Conservation (phyloP, 2,329 filamentous ascomycete species). For the Calonectria pseudoturangicola region DNA sequence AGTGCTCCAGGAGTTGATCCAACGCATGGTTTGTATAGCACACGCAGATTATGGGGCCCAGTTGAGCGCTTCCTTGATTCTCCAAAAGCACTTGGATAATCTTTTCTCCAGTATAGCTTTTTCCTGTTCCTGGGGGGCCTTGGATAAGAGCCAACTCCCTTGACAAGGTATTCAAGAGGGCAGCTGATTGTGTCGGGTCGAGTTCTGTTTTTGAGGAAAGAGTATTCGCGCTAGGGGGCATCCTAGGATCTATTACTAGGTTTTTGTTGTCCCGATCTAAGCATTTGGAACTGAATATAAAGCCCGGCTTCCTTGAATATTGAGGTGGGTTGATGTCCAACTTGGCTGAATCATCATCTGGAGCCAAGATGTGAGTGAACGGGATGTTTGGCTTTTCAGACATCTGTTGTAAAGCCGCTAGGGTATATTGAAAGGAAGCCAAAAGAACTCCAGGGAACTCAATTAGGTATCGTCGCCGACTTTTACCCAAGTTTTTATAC, state of each 20-base stretch:
- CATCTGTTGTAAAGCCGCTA: not conserved
- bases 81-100: slow-evolving; percentile 72
- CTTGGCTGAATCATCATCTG: not conserved
- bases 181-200: slow-evolving; percentile 70
- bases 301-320: slow-evolving; percentile 69
- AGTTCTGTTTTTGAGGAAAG: slow-evolving; percentile 63
- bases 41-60: slow-evolving; percentile 67
- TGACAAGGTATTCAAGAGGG: slow-evolving; percentile 72
- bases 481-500: not conserved
- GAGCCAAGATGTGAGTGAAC: slow-evolving; percentile 4
- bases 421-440: not conserved
- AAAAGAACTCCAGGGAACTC: slow-evolving; percentile 8
- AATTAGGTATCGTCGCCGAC: not conserved
- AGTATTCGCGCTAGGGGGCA: slow-evolving; percentile 4
- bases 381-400: slow-evolving; percentile 30
- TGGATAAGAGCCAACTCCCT: slow-evolving; percentile 77
- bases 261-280: slow-evolving; percentile 49
- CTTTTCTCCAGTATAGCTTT: slow-evolving; percentile 76
- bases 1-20: slow-evolving; percentile 76
- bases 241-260: slow-evolving; percentile 20
- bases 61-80: slow-evolving; percentile 59
- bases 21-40: slow-evolving; percentile 72
- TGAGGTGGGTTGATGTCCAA: slow-evolving; percentile 61
- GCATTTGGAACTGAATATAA: slow-evolving; percentile 67
- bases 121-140: slow-evolving; percentile 82